These are phyloP conservation scores for Eucalyptus tenuipes DNA, from an alignment of 345 rosid genomes.

Conservation along the genomic window DNA sequence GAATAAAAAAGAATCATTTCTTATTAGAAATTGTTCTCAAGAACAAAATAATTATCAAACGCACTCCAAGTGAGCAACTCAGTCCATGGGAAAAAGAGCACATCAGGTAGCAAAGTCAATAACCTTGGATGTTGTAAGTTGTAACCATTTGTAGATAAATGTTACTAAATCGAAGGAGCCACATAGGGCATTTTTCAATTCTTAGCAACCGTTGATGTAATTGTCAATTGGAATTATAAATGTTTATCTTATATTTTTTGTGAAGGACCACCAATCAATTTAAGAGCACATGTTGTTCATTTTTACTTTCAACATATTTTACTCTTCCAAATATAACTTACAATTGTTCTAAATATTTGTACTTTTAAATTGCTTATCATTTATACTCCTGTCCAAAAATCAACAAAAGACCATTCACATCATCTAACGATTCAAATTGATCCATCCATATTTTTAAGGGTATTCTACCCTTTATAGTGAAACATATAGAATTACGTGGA, in stretches of 20 bases:
- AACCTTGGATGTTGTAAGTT: background rate
- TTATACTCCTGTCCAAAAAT: background rate
- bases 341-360: background rate
- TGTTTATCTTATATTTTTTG: background rate
- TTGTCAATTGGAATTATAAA: background rate
- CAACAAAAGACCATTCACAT: background rate
- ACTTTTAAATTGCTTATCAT: background rate
- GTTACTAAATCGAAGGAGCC: too few relatives aligned
- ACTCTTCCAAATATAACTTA: background rate
- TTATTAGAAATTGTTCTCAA: too few relatives aligned
- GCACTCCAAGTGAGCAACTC: background rate
- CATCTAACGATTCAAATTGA: background rate
- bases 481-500: background rate
- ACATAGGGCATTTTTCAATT: background rate
- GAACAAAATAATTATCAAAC: rapidly evolving
- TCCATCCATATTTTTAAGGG: background rate
- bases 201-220: background rate
- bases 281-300: background rate
- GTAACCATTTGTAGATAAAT: background rate
- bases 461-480: background rate
- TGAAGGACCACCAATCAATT: background rate
- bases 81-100: rapidly evolving
- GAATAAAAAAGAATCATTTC: too few relatives aligned
- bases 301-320: background rate
- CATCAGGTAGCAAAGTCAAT: background rate